Conservation (phyloP, 106 monocot species). For the Gastrodia elata region DNA sequence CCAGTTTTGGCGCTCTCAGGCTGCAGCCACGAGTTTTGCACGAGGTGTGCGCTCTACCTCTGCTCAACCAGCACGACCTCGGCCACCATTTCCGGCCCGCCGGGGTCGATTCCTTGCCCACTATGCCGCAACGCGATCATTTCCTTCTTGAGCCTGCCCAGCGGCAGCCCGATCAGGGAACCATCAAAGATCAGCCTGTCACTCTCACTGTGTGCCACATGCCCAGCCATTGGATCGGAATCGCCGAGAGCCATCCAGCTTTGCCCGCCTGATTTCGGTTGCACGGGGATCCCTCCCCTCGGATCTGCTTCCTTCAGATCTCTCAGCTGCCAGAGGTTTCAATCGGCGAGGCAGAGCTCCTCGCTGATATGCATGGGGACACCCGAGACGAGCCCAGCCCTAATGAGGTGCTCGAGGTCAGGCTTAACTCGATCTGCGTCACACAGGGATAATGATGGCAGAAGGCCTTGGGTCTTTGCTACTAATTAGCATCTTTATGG, state of each 20-base stretch:
- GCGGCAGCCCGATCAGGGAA: slow-evolving; percentile 35
- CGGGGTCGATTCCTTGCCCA: slow-evolving; percentile 86
- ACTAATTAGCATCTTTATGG: slow-evolving; percentile 17
- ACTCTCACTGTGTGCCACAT: slow-evolving; percentile 33
- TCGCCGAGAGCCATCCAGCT: not conserved
- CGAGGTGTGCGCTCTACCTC: slow-evolving; percentile 74
- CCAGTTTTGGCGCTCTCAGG: slow-evolving; percentile 21
- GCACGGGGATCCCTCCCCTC: slow-evolving; percentile 23
- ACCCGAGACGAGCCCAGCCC: slow-evolving; percentile 36
- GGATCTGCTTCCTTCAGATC: slow-evolving; percentile 45
- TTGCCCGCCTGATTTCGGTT: slow-evolving; percentile 24
- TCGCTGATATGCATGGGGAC: slow-evolving; percentile 41
- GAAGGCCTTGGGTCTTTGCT: slow-evolving; percentile 30
- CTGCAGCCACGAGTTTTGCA: slow-evolving; percentile 94
- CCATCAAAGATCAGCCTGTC: slow-evolving; percentile 39
- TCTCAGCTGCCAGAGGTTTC: slow-evolving; percentile 44
- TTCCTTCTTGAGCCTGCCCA: slow-evolving; percentile 40
- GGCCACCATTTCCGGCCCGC: slow-evolving; percentile 22
- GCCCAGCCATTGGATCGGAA: slow-evolving; percentile 17
- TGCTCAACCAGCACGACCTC: slow-evolving; percentile 54
- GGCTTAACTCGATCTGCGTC: slow-evolving; percentile 34
- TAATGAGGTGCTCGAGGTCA: slow-evolving; percentile 31
- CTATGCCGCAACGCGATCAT: slow-evolving; percentile 74
- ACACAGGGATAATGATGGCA: slow-evolving; percentile 24
- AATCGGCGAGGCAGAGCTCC: slow-evolving; percentile 31